Evolutionary conservation across 805 yeast species (phyloP).

Genomic region (Isabelozyma rhagii): DNA sequence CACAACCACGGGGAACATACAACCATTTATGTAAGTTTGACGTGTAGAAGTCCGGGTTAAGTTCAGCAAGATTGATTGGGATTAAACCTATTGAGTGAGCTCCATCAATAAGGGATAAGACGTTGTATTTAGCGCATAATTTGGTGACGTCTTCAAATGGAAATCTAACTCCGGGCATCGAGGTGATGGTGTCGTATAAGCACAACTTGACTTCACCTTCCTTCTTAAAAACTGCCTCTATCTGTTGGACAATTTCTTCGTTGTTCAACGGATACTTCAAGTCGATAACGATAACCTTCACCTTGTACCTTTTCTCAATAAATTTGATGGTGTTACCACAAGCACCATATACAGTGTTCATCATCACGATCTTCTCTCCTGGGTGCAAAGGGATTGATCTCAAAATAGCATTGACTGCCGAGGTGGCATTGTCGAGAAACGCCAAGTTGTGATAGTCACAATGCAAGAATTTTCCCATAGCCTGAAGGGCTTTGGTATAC

Average conservation of each 20-base stretch:
- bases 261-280: conserved; percentile 45
- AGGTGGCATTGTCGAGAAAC: conserved; percentile 57
- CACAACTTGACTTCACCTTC: conserved; percentile 36
- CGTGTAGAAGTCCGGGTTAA: conserved; percentile 58
- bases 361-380: conserved; percentile 51
- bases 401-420: conserved; percentile 55
- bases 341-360: conserved; percentile 51
- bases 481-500: conserved; percentile 32
- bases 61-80: conserved; percentile 36
- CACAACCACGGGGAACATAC: conserved; percentile 55
- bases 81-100: conserved; percentile 66
- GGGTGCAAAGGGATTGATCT: conserved; percentile 49
- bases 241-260: conserved; percentile 22
- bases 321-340: conserved; percentile 51
- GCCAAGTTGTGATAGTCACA: conserved; percentile 49
- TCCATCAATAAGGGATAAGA: conserved; percentile 63
- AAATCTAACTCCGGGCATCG: conserved; percentile 59
- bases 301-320: conserved; percentile 26
- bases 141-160: conserved; percentile 52
- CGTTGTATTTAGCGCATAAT: conserved; percentile 44
- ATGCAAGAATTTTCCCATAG: conserved; percentile 38
- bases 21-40: conserved; percentile 73
- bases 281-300: conserved; percentile 31
- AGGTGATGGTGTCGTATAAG: conserved; percentile 55
- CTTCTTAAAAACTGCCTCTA: conserved; percentile 16